A percentile compares a stretch with the other conserved stretches of the same genome.
Evolutionary conservation across 805 yeast genomes (phyloP).

Genomic region (Candida insectalens): DNA sequence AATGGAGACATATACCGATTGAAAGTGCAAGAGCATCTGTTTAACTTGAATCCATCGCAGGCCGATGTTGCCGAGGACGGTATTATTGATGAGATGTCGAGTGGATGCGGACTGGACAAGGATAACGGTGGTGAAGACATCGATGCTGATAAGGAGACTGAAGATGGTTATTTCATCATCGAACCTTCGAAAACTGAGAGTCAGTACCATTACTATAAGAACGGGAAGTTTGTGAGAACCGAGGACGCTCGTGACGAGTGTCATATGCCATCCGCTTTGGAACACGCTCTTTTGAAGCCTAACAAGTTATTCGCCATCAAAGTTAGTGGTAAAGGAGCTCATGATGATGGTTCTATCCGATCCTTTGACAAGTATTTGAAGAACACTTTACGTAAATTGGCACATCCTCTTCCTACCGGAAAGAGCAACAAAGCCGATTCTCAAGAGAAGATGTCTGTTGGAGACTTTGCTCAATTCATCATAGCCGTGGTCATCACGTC

Average conservation of each 20-base stretch:
- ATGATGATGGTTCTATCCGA: background rate
- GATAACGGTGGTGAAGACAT: background rate
- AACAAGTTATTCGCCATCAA: constrained; percentile 1
- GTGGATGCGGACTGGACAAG: background rate
- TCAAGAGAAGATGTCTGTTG: background rate
- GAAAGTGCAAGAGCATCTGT: constrained; percentile 2
- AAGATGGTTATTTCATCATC: background rate
- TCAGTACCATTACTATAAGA: constrained; percentile 1
- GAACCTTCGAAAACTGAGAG: background rate
- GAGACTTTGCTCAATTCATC: background rate
- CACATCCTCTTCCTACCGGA: background rate
- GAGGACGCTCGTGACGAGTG: background rate
- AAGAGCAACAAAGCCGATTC: no score
- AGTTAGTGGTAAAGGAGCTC: background rate
- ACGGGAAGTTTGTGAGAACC: background rate
- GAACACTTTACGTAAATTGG: constrained; percentile 1
- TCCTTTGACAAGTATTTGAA: constrained; percentile 1
- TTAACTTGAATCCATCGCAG: background rate
- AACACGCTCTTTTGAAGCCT: constrained; percentile 1
- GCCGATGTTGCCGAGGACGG: background rate
- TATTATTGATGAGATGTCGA: constrained; percentile 1
- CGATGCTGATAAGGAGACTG: background rate
- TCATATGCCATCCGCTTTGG: constrained; percentile 2
- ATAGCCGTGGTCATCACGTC: background rate
- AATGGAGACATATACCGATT: constrained; percentile 1